A percentile compares a stretch with the other conserved stretches of the same genome.
Conservation (phyloP, 768 basidiomycete species). For the Mycena kentingensis region DNA sequence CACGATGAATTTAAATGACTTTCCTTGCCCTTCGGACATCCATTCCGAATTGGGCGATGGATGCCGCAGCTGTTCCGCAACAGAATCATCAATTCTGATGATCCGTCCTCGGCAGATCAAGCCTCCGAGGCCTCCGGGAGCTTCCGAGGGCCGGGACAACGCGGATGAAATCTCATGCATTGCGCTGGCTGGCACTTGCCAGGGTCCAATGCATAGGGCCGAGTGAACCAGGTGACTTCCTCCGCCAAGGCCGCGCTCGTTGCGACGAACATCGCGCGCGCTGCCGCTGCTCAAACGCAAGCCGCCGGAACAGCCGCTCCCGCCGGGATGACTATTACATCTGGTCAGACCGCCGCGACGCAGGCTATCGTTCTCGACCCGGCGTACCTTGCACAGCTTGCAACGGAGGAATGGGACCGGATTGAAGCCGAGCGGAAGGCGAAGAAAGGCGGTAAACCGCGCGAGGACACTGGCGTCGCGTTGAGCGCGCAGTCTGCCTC, state of each 20-base stretch:
- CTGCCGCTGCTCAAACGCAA: neutral
- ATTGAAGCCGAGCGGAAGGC: constrained; percentile 2
- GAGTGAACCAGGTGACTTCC: no score
- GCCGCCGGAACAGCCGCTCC: neutral
- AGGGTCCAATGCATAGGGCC: no score
- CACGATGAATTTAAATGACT: no score
- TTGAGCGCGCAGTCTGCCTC: constrained; percentile 2
- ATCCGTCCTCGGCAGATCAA: no score
- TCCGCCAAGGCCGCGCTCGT: constrained; percentile 4
- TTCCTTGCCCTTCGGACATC: no score
- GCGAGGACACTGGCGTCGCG: constrained; percentile 5
- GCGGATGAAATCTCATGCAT: no score
- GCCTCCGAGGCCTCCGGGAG: no score
- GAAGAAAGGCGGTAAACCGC: neutral
- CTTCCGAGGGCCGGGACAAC: no score
- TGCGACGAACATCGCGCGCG: neutral
- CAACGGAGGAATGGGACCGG: constrained; percentile 2
- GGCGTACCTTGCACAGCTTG: constrained; percentile 1
- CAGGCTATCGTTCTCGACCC: neutral
- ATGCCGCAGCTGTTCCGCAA: no score
- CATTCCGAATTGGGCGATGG: no score
- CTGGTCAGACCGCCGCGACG: neutral
- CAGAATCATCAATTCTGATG: no score
- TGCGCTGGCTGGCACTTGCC: no score
- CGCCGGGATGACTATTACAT: neutral